Evolutionary conservation across 208 protist species (phyloP).

Genomic region (Naegleria lovaniensis): DNA sequence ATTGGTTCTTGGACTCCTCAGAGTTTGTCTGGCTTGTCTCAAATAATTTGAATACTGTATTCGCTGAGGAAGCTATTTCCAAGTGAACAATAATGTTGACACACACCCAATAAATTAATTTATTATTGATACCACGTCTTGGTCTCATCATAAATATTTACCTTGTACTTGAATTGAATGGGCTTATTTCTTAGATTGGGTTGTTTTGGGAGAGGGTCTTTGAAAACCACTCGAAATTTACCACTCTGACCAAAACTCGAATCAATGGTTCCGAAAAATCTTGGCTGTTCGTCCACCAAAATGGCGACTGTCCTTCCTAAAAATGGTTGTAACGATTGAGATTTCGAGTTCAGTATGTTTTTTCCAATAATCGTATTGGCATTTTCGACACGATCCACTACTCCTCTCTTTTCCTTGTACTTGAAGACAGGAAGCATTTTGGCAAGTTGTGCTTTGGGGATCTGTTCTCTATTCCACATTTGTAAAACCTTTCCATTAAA

Average conservation of each 20-base stretch:
- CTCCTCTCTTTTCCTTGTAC: not conserved
- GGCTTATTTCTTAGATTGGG: not conserved
- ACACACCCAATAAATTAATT: too few relatives aligned
- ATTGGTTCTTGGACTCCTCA: not conserved
- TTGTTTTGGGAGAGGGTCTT: slow-evolving; percentile 28
- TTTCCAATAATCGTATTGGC: slow-evolving; percentile 34
- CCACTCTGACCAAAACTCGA: slow-evolving; percentile 33
- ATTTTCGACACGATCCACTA: slow-evolving; percentile 35
- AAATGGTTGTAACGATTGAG: slow-evolving; percentile 11
- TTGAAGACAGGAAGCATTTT: not conserved
- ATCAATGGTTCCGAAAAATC: slow-evolving; percentile 29
- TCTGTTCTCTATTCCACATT: not conserved
- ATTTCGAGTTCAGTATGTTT: slow-evolving; percentile 34
- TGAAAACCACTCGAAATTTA: slow-evolving; percentile 40
- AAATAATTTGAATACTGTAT: too few relatives aligned
- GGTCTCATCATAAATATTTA: not conserved
- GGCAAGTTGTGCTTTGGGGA: not conserved
- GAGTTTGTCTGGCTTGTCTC: not conserved
- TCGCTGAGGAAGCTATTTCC: too few relatives aligned
- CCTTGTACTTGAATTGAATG: not conserved
- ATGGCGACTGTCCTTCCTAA: slow-evolving; percentile 29
- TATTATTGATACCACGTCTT: slow-evolving; percentile 16
- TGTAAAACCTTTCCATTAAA: slow-evolving; percentile 35
- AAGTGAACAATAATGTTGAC: too few relatives aligned
- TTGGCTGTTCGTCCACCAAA: not conserved